Percentiles rank a stretch among this genome's conserved stretches.
These are phyloP conservation scores for Aegilops longissima DNA, from an alignment of 176 grass and related monocot species.

Conservation along the genomic window DNA sequence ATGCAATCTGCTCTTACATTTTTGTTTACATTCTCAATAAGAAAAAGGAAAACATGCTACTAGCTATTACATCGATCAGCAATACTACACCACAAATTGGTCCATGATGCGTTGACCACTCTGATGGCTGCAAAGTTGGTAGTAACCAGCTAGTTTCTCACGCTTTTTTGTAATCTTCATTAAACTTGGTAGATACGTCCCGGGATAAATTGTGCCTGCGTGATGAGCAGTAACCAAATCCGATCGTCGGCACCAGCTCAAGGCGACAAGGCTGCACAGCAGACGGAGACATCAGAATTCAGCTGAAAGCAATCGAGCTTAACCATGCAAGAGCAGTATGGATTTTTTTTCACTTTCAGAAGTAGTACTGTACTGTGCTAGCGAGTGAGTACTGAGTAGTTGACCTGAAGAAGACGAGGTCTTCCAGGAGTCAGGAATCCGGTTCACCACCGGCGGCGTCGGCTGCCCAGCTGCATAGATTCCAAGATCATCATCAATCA, in stretches of 20 bases:
- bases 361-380: no score
- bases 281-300: neutral
- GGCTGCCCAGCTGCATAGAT: constrained; percentile 28
- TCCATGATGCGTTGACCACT: neutral
- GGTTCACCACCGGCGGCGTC: constrained; percentile 4
- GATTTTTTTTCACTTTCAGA: neutral
- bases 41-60: neutral
- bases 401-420: neutral
- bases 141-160: neutral
- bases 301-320: neutral
- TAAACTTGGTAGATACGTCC: neutral
- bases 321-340: neutral
- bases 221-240: neutral
- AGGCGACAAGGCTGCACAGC: neutral
- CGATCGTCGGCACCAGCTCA: neutral
- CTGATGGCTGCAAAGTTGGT: neutral
- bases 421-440: constrained; percentile 11
- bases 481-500: neutral
- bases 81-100: neutral
- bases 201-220: neutral
- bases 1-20: neutral
- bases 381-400: neutral
- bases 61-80: neutral
- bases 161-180: neutral
- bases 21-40: neutral